Evolutionary conservation across 163 green algal genomes (phyloP).

Genomic region (Prototheca cutis): DNA sequence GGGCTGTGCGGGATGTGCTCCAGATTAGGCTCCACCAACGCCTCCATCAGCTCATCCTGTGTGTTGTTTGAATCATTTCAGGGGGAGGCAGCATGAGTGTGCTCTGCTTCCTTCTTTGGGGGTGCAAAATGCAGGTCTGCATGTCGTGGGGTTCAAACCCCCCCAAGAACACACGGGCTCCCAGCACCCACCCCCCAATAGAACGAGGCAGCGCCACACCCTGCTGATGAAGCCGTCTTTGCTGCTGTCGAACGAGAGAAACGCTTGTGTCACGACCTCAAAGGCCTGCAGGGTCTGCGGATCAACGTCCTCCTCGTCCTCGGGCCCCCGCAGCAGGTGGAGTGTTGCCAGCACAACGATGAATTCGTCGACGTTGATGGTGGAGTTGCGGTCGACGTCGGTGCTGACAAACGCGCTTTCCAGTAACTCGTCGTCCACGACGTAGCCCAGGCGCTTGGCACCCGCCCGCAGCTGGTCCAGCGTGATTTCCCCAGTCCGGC

Average conservation of each 20-base stretch:
- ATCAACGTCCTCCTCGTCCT: conserved; percentile 3
- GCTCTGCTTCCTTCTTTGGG: background rate
- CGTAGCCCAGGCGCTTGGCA: background rate
- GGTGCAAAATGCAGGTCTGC: background rate
- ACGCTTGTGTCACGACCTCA: conserved; percentile 1
- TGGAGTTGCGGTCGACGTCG: background rate
- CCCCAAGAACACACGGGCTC: background rate
- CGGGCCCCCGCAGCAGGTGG: conserved; percentile 11
- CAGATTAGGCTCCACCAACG: background rate
- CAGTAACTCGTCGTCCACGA: background rate
- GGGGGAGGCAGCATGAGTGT: background rate
- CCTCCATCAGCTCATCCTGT: background rate
- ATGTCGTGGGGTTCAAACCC: background rate
- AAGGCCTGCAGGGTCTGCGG: background rate
- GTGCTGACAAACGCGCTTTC: background rate
- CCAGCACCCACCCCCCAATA: background rate
- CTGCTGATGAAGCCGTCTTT: conserved; percentile 4
- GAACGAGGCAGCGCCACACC: no score
- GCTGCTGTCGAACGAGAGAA: conserved; percentile 6
- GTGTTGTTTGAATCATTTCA: no score
- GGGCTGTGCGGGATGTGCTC: background rate
- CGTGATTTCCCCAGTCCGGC: background rate
- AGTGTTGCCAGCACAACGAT: conserved; percentile 12
- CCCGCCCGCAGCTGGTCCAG: conserved; percentile 1
- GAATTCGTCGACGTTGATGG: conserved; percentile 10